These are phyloP conservation scores for Umbellularia californica DNA, from an alignment of 164 flowering plant species.

Conservation along the genomic window DNA sequence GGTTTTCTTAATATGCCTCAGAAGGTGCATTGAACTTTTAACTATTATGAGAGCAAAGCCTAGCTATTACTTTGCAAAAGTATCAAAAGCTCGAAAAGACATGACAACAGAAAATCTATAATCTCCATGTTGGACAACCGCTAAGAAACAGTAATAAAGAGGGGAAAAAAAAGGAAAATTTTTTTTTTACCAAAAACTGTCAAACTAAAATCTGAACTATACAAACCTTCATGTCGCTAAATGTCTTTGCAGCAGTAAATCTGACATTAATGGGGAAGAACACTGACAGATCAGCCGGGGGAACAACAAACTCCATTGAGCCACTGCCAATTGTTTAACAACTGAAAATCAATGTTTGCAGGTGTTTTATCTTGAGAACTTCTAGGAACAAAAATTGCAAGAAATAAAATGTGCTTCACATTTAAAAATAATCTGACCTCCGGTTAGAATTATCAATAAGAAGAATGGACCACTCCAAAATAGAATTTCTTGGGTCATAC, in stretches of 20 bases:
- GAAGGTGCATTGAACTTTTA: neutral
- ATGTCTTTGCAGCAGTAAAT: constrained; percentile 79
- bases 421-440: constrained; percentile 42
- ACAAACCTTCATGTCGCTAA: constrained; percentile 83
- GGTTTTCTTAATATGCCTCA: neutral
- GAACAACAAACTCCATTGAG: constrained; percentile 96
- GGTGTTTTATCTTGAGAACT: neutral
- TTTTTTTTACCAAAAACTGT: neutral
- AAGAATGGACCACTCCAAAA: constrained; percentile 90
- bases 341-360: neutral
- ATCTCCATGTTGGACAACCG: neutral
- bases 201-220: neutral
- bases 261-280: constrained; percentile 91
- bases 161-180: neutral
- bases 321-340: constrained; percentile 58
- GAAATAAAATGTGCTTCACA: neutral
- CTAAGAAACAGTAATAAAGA: neutral
- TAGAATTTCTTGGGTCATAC: constrained; percentile 73
- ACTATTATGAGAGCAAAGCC: neutral
- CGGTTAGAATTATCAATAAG: constrained; percentile 88
- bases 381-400: neutral
- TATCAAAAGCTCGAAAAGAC: neutral
- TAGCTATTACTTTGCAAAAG: neutral
- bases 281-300: constrained; percentile 75
- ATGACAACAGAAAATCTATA: neutral